Evolutionary conservation across 106 monocot genomes (phyloP).

Genomic region (Platanthera zijinensis): DNA sequence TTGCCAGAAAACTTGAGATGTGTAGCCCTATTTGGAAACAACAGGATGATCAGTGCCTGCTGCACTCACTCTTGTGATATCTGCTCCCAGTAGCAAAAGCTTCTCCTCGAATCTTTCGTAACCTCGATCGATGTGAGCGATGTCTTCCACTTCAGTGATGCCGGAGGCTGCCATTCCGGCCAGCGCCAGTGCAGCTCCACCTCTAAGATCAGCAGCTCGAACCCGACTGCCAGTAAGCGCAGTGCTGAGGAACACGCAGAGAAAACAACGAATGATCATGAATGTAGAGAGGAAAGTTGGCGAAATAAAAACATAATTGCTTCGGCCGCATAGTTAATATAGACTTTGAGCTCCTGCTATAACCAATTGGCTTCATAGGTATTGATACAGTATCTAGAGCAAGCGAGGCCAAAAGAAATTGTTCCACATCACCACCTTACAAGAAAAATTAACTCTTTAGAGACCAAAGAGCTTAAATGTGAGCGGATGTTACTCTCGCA

Average conservation of each 20-base stretch:
- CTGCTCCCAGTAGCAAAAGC: conserved; percentile 27
- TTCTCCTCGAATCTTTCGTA: conserved; percentile 39
- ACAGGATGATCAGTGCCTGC: neutral
- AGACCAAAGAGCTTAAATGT: too few species aligned
- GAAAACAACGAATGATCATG: neutral
- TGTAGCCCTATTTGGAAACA: neutral
- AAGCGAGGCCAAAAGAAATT: too few species aligned
- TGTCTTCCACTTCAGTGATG: conserved; percentile 24
- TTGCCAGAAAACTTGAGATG: neutral
- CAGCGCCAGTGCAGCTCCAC: conserved; percentile 45
- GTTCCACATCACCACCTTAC: too few species aligned
- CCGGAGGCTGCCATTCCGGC: conserved; percentile 44
- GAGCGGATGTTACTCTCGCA: too few species aligned
- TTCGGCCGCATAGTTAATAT: neutral
- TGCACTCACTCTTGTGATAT: conserved; percentile 18
- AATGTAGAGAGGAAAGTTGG: neutral
- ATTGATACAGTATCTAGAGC: too few species aligned
- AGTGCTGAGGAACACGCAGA: conserved; percentile 6
- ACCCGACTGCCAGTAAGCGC: conserved; percentile 24
- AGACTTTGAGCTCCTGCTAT: too few species aligned
- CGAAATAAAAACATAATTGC: neutral
- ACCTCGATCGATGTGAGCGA: conserved; percentile 41
- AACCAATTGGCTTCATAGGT: too few species aligned
- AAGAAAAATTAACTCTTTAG: too few species aligned
- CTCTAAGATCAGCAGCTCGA: conserved; percentile 35